Percentiles rank a stretch among this genome's conserved stretches.
These are phyloP conservation scores for Leptomonas seymouri DNA, from an alignment of 208 protist species.

Conservation along the genomic window DNA sequence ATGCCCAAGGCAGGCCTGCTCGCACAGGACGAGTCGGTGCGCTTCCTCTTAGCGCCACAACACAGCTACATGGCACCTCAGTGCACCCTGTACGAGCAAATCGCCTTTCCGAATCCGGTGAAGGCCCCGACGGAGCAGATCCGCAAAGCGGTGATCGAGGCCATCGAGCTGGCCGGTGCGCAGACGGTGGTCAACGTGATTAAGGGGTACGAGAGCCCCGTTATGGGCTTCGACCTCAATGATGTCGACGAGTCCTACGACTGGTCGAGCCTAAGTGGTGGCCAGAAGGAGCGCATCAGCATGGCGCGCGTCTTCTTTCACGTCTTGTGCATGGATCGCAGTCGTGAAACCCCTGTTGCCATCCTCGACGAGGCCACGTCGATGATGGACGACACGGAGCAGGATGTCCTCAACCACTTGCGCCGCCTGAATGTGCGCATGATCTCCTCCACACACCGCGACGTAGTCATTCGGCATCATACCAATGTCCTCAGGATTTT, in stretches of 20 bases:
- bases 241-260: slow-evolving; percentile 70
- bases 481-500: slow-evolving; percentile 64
- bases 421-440: slow-evolving; percentile 74
- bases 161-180: slow-evolving; percentile 70
- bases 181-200: slow-evolving; percentile 76
- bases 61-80: slow-evolving; percentile 84
- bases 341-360: slow-evolving; percentile 54
- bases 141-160: slow-evolving; percentile 42
- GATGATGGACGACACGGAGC: slow-evolving; percentile 90
- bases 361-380: slow-evolving; percentile 89
- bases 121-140: slow-evolving; percentile 36
- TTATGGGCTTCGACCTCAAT: slow-evolving; percentile 54
- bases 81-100: slow-evolving; percentile 85
- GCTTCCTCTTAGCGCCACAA: slow-evolving; percentile 75
- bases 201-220: slow-evolving; percentile 68
- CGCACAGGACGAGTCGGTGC: slow-evolving; percentile 44
- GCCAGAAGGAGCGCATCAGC: slow-evolving; percentile 88
- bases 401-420: slow-evolving; percentile 82
- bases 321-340: slow-evolving; percentile 65
- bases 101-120: slow-evolving; percentile 61
- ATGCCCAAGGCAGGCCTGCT: slow-evolving; percentile 54
- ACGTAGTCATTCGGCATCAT: slow-evolving; percentile 82
- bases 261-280: slow-evolving; percentile 86
- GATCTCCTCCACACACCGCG: slow-evolving; percentile 85
- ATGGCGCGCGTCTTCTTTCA: slow-evolving; percentile 90